Evolutionary conservation across 1,139 yeast species (phyloP), one percentile per base, ranked within the genome.

Genomic region (Yamadazyma jaroonii): DNA sequence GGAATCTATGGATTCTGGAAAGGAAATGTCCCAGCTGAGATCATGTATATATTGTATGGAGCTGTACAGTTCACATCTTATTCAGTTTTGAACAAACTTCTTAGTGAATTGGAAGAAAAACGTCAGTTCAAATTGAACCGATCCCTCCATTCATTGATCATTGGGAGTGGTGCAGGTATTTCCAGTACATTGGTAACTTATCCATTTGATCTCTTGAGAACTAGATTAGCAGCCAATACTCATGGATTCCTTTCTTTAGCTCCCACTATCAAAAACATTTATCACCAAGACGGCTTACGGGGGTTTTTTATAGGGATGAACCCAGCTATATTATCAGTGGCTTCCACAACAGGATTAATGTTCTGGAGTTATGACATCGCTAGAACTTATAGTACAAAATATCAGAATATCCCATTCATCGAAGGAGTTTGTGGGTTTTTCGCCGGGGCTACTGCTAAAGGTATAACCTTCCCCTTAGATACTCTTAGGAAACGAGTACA

Each of bases 1-100:
- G 76, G 76, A 3, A 45, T 67, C 6, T 30, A 47, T 14, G 76
- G 90, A 0, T 67, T 92, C 15, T 92, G 97, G 97, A 90, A 89
- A 58, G 98, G 98, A 1, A 92, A 92, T 56, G 76, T 87, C 0
- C 96, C 98, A 0, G 98, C 97, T 0, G 90, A 88, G 48, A 61
- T 81, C 30, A 75, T 92, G 79, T 92, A 92, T 54, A 69, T 92
- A 12, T 48, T 85, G 15, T 92, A 92, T 52, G 96, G 97, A 9
- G 89, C 87, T 1, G 66, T 79, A 1, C 97, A 92, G 57, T 92
- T 92, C 61, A 70, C 92, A 1, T 65, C 88, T 1, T 88, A 84
- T 55, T 68, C 87, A 1, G 56, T 70, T 1, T 59, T 80, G 29
- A 84, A 81, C 54, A 60, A 58, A 6, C 39, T 59, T 24, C 54